A percentile compares a stretch with the other conserved stretches of the same genome.
Evolutionary conservation across 2,329 filamentous ascomycete genomes (phyloP).

Genomic region (Sporothrix curviconia): DNA sequence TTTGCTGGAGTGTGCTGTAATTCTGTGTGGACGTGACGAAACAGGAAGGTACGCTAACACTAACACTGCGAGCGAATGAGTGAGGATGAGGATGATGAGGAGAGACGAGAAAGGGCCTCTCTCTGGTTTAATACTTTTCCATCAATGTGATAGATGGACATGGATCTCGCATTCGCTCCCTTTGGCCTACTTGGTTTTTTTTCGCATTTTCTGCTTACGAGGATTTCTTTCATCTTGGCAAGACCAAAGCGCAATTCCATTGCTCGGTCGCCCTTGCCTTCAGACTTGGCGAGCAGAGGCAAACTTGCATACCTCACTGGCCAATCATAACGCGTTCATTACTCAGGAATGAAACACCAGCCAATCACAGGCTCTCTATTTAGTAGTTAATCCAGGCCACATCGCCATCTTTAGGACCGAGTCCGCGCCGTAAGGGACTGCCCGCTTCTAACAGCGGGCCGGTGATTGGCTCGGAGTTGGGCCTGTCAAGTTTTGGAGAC

Average conservation of each 20-base stretch:
- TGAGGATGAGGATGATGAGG: neutral
- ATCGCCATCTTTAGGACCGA: slow-evolving; percentile 7
- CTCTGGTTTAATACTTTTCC: slow-evolving; percentile 14
- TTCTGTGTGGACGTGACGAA: slow-evolving; percentile 16
- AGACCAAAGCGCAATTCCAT: neutral
- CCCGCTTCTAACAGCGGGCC: neutral
- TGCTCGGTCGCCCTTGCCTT: neutral
- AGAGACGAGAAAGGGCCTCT: neutral
- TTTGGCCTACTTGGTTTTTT: neutral
- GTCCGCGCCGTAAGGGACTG: neutral
- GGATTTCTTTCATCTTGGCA: neutral
- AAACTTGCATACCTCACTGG: neutral
- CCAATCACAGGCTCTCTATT: slow-evolving; percentile 3
- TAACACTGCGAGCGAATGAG: slow-evolving; percentile 13
- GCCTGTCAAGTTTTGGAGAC: neutral
- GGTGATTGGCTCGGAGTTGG: slow-evolving; percentile 6
- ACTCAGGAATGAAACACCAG: neutral
- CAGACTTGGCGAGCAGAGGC: slow-evolving; percentile 2
- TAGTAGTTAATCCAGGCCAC: neutral
- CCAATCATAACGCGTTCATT: slow-evolving; percentile 2
- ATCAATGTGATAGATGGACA: neutral
- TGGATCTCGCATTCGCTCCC: neutral
- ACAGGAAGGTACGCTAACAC: slow-evolving; percentile 18
- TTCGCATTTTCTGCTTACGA: neutral
- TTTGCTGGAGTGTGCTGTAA: too few relatives aligned